Conservation (phyloP, 73 alveolate species). For the Symbiodinium natans region DNA sequence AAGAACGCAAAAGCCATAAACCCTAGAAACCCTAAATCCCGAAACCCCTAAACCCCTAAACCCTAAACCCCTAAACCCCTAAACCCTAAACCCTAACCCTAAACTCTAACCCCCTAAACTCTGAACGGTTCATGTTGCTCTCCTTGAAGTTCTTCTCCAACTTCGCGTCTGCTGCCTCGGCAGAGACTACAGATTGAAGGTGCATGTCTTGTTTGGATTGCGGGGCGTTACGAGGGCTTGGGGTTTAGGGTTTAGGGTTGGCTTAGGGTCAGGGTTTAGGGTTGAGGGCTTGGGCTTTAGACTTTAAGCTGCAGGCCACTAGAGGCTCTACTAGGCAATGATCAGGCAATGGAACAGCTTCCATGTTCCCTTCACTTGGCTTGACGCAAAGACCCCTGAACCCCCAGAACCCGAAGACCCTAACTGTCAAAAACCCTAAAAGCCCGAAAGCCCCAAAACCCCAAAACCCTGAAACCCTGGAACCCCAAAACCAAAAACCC, state of each 20-base stretch:
- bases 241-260: background rate
- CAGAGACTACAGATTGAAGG: too few relatives aligned
- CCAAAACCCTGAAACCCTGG: too few relatives aligned
- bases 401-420: too few relatives aligned
- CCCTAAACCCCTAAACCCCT: background rate
- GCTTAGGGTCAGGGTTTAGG: background rate
- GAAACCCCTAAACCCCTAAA: too few relatives aligned
- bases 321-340: too few relatives aligned
- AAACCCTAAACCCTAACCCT: background rate
- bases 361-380: too few relatives aligned
- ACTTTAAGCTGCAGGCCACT: too few relatives aligned
- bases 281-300: background rate
- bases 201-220: background rate
- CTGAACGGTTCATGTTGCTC: background rate
- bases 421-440: too few relatives aligned
- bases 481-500: too few relatives aligned
- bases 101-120: background rate
- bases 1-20: background rate
- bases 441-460: too few relatives aligned
- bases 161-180: background rate
- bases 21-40: background rate
- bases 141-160: constrained; percentile 6
- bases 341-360: too few relatives aligned
- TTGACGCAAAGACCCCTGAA: too few relatives aligned
- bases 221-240: background rate